These are phyloP conservation scores for Trypanosoma grayi DNA, from an alignment of 208 protist species.

Conservation along the genomic window DNA sequence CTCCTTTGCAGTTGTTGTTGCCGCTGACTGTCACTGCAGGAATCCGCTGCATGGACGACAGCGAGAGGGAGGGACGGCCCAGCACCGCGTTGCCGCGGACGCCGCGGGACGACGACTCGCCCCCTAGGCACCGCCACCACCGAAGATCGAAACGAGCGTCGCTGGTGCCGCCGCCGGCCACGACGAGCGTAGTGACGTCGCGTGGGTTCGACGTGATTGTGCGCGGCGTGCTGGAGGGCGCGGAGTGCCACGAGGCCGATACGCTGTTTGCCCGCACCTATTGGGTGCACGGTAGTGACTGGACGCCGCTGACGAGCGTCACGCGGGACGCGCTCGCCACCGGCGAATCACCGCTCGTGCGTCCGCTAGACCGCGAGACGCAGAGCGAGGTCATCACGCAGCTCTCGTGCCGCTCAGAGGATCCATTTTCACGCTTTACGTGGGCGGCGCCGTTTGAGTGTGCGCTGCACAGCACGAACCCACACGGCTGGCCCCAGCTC, in stretches of 20 bases:
- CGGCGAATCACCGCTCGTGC: constrained; percentile 22
- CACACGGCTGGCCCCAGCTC: constrained; percentile 80
- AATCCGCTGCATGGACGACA: no score
- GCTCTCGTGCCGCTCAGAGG: constrained; percentile 51
- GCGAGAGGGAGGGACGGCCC: no score
- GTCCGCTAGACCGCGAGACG: constrained; percentile 52
- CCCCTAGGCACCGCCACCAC: not conserved
- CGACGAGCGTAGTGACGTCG: not conserved
- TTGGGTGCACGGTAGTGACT: constrained; percentile 78
- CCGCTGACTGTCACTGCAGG: no score
- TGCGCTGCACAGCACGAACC: constrained; percentile 76
- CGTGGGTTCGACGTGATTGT: constrained; percentile 74
- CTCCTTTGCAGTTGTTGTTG: no score
- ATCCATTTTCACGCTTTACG: constrained; percentile 64
- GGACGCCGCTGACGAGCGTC: constrained; percentile 43
- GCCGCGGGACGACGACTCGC: no score
- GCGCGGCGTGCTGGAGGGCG: constrained; percentile 73
- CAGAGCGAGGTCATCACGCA: constrained; percentile 83
- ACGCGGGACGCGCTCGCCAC: not conserved
- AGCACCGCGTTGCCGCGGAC: no score
- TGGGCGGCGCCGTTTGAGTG: constrained; percentile 83
- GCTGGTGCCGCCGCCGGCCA: not conserved
- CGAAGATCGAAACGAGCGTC: not conserved
- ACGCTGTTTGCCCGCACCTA: constrained; percentile 80
- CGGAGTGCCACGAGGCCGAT: constrained; percentile 65